These are phyloP conservation scores for Peribolospora kevripleyi DNA, from an alignment of 768 basidiomycete species.

Conservation along the genomic window DNA sequence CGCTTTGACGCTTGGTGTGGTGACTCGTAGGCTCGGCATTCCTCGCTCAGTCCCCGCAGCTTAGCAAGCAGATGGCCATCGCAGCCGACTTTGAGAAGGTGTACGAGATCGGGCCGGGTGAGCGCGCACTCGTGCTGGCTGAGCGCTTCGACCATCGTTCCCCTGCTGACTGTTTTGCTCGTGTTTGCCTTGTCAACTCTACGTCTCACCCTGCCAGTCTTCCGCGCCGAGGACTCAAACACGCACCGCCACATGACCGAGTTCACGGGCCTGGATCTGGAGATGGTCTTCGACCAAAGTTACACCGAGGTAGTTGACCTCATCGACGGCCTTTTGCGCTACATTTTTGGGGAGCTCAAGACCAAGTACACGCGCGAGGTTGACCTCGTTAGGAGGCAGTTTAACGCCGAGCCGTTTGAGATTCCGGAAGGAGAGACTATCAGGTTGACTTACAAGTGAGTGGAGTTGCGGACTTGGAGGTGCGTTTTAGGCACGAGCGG, in stretches of 20 bases:
- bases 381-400: conserved; percentile 53
- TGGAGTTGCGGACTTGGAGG: too few relatives aligned
- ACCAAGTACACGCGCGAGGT: conserved; percentile 61
- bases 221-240: conserved; percentile 73
- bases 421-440: conserved; percentile 67
- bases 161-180: background rate
- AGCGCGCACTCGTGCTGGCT: background rate
- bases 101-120: conserved; percentile 62
- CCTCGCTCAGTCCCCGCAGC: conserved; percentile 87
- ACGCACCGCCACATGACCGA: conserved; percentile 97
- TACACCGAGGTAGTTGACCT: conserved; percentile 93
- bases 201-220: conserved; percentile 32
- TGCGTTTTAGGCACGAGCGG: too few relatives aligned
- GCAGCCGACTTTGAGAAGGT: conserved; percentile 95
- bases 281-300: conserved; percentile 96
- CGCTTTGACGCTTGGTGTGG: background rate
- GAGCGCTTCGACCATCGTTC: too few relatives aligned
- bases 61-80: conserved; percentile 98
- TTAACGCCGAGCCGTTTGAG: conserved; percentile 85
- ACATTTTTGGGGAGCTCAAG: conserved; percentile 62
- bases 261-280: conserved; percentile 93
- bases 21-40: conserved; percentile 44
- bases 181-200: background rate
- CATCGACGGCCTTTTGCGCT: conserved; percentile 60
- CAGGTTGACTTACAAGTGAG: conserved; percentile 40